These are phyloP conservation scores for Colletotrichum sp. DNA, from an alignment of 2,329 filamentous ascomycete genomes.

Conservation along the genomic window DNA sequence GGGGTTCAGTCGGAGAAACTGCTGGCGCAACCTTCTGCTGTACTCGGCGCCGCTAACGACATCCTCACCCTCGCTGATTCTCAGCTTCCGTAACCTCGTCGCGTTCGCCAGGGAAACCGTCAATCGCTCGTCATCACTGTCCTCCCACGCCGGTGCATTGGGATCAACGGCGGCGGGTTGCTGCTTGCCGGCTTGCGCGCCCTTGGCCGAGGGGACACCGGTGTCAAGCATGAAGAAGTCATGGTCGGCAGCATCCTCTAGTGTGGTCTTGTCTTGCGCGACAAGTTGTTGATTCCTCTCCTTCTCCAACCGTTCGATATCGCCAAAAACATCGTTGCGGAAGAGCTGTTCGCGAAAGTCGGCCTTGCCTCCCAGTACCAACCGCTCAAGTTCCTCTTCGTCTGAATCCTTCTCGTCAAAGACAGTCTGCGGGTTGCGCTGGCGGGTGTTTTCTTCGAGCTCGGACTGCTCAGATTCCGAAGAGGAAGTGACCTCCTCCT, in stretches of 20 bases:
- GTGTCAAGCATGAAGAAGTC: constrained; percentile 88
- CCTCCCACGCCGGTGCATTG: constrained; percentile 78
- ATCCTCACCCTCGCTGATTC: constrained; percentile 83
- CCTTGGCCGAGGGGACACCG: constrained; percentile 50
- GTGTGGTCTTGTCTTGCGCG: constrained; percentile 45
- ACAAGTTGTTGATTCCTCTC: constrained; percentile 37
- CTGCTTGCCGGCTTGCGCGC: constrained; percentile 31
- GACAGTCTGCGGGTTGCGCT: constrained; percentile 24
- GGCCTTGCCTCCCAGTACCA: constrained; percentile 88
- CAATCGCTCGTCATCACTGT: constrained; percentile 93
- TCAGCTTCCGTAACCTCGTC: constrained; percentile 80
- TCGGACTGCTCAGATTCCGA: constrained; percentile 26
- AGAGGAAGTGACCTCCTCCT: constrained; percentile 15
- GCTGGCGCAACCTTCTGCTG: constrained; percentile 76
- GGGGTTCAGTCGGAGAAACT: constrained; percentile 69
- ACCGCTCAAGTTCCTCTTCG: constrained; percentile 83
- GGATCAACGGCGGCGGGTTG: constrained; percentile 19
- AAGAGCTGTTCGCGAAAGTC: constrained; percentile 81
- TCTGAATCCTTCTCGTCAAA: constrained; percentile 75
- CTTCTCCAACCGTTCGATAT: constrained; percentile 31
- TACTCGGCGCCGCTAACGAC: constrained; percentile 88
- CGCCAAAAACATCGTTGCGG: constrained; percentile 47
- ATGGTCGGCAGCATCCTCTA: constrained; percentile 74
- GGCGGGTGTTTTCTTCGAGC: constrained; percentile 26
- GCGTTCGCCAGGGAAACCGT: constrained; percentile 81